phyloP scores from a whole-genome alignment of 768 basidiomycete species.

The Auriscalpium orientale region DNA sequence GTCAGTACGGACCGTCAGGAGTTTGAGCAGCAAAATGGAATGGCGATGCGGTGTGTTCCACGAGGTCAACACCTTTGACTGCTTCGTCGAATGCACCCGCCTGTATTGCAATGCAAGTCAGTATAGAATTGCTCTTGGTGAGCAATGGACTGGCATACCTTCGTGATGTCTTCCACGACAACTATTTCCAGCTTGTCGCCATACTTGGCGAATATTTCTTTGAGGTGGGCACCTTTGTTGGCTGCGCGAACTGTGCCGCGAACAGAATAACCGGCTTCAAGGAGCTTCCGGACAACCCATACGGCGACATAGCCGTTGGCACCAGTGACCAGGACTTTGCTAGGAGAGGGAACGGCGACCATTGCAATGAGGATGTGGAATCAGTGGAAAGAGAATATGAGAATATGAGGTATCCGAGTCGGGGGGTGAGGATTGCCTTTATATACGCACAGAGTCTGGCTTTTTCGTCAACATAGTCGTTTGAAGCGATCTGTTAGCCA shows the following conservation, averaged over 20 bases:
- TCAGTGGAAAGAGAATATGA: constrained; percentile 3
- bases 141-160: constrained; percentile 19
- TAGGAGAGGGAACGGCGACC: neutral
- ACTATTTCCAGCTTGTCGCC: constrained; percentile 33
- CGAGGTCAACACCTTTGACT: constrained; percentile 34
- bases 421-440: neutral
- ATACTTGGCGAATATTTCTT: constrained; percentile 27
- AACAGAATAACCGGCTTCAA: constrained; percentile 31
- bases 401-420: neutral
- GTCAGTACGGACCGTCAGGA: constrained; percentile 10
- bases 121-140: neutral
- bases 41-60: constrained; percentile 29
- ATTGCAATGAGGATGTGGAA: neutral
- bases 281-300: constrained; percentile 25
- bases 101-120: neutral
- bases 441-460: neutral
- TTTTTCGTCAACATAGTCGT: neutral
- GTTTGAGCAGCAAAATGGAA: constrained; percentile 20
- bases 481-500: neutral
- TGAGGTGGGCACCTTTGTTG: constrained; percentile 37
- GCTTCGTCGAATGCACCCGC: constrained; percentile 34
- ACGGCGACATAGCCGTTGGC: constrained; percentile 15
- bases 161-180: constrained; percentile 39
- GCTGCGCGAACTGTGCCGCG: constrained; percentile 38
- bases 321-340: constrained; percentile 5